phyloP scores from a whole-genome alignment of 768 basidiomycete species.

The Pleurotus pulmonarius region DNA sequence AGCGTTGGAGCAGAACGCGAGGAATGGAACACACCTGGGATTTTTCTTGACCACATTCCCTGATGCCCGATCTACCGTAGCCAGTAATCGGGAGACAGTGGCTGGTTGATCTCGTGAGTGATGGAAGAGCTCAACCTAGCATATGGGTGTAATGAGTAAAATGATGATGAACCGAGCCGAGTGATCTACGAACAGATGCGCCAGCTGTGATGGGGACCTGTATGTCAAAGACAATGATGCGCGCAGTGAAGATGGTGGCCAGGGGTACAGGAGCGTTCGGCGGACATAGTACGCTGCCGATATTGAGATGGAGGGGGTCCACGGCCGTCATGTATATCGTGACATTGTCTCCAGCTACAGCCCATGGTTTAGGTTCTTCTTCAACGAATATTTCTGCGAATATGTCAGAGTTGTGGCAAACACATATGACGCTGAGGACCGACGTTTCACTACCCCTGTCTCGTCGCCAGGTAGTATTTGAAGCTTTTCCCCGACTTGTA shows the following conservation, averaged over 20 bases:
- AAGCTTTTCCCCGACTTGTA: conserved; percentile 89
- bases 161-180: not conserved
- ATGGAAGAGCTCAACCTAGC: conserved; percentile 88
- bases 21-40: conserved; percentile 58
- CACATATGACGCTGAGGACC: conserved; percentile 10
- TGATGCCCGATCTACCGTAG: conserved; percentile 72
- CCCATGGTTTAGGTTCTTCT: conserved; percentile 76
- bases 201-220: conserved; percentile 86
- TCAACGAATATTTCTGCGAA: conserved; percentile 80
- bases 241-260: conserved; percentile 73
- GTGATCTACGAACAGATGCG: conserved; percentile 57
- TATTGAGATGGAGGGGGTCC: conserved; percentile 80
- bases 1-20: not conserved
- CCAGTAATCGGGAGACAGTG: conserved; percentile 75
- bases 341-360: conserved; percentile 86
- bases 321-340: conserved; percentile 80
- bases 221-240: conserved; percentile 93
- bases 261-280: conserved; percentile 69
- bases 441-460: conserved; percentile 72
- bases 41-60: conserved; percentile 72
- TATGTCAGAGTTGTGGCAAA: not conserved
- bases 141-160: not conserved
- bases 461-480: conserved; percentile 92
- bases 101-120: conserved; percentile 93
- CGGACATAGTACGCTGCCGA: conserved; percentile 89